Base-by-base conservation (phyloP, 495 filamentous ascomycete species). In the Penicillium riverlandense region DNA sequence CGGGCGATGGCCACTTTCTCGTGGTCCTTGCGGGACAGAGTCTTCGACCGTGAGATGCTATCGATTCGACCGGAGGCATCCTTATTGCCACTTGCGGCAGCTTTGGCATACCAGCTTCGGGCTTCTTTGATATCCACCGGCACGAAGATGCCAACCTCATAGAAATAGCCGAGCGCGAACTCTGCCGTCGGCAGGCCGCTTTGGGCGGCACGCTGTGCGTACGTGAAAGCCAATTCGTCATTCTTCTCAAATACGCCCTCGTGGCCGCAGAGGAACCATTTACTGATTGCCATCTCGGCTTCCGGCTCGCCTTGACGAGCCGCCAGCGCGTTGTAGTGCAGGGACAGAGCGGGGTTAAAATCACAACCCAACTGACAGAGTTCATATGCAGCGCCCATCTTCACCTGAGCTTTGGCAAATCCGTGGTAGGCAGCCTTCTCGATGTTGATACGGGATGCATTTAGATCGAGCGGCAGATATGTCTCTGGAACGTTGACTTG, bases 241-340 rank as follows among this genome's bases (percentile, higher is more conserved):
- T 95, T 96, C 72, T 96, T 97, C 34, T 86, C 78, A 58, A 98
- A 96, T 6, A 90, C 73, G 16, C 80, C 80, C 58, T 97, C 90
- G 50, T 90, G 88, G 7, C 92, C 92, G 56, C 92, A 96, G 22
- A 98, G 73, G 65, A 97, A 97, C 92, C 92, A 98, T 65, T 96
- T 94, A 58, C 90, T 96, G 47, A 98, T 91, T 16, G 90, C 88
- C 77, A 98, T 89, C 41, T 95, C 88, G 1, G 91, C 92, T 55
- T 97, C 92, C 0, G 86, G 67, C 53, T 96, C 89, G 8, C 82
- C 82, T 64, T 97, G 94, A 34, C 85, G 81, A 4, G 92, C 84
- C 13, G 92, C 94, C 34, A 98, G 75, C 42, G 88, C 89, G 59
- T 96, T 96, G 63, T 98, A 98, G 53, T 98, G 92, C 45, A 98